Base-by-base conservation (phyloP, 2,329 filamentous ascomycete species). In the Verticillium klebahnii region DNA sequence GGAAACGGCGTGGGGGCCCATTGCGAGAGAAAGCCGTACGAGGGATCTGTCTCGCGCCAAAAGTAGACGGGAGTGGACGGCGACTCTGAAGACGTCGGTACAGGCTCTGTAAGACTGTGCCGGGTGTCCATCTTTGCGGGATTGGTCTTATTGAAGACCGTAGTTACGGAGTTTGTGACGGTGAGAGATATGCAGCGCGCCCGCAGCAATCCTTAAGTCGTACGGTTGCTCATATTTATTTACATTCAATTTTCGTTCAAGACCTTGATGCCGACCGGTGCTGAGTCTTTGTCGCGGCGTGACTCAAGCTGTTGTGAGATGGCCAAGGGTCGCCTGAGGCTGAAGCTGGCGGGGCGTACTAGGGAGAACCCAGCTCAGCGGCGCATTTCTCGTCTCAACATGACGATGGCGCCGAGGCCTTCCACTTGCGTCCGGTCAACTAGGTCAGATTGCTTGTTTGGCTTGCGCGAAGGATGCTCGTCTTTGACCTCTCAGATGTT, bases 21-120 rank as follows among this genome's bases (percentile, higher is more conserved):
- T 73, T 90, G 86, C 0, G 82, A 85, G n/a, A 89, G 77, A 72
- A 80, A 87, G 50, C 84, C 85, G 36, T 80, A 75, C 2, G 73
- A 69, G 1, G 73, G 66, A 61, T 85, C 78, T 15, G 75, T 76
- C 56, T 80, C 78, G 31, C 75, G 73, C 78, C 78, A 84, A 68
- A 83, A 83, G 70, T 76, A 83, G n/a, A 80, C 59, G 39, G 65
- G 63, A 15, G n/a, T 19, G 1, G 56, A 36, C 17, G 55, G 19
- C 7, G 25, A 17, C 5, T 8, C 3, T 9, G 45, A 52, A 5
- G 45, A 19, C 17, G 19, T 19, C 29, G 23, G n/a, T 9, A 1
- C 2, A 3, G 45, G 9, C 19, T 25, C 5, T 3, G 3, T 19
- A 4, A 3, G 7, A 9, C 2, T 25, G 45, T 25, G 45, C 12